phyloP scores from a whole-genome alignment of 805 yeast genomes.

The Lipomyces mesembrius region DNA sequence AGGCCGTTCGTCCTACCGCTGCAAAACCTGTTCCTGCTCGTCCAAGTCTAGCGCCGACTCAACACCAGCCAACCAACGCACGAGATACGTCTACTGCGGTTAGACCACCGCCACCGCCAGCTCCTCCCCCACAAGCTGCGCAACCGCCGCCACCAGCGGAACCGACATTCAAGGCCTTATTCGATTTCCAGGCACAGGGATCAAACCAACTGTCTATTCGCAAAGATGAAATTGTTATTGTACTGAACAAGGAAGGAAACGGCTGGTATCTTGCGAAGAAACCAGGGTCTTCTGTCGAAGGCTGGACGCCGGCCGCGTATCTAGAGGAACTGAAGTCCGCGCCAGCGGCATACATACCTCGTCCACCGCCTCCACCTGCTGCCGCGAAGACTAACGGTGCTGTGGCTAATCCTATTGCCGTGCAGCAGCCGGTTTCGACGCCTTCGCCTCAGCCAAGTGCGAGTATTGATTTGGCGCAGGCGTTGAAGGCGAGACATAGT shows the following conservation, averaged over 20 bases:
- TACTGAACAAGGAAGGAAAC: slow-evolving; percentile 73
- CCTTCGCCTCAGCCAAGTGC: slow-evolving; percentile 15
- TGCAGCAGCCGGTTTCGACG: slow-evolving; percentile 17
- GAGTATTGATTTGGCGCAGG: slow-evolving; percentile 64
- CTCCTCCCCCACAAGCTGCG: slow-evolving; percentile 76
- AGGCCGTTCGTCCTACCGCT: slow-evolving; percentile 22
- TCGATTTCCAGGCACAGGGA: slow-evolving; percentile 87
- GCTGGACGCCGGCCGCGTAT: slow-evolving; percentile 98
- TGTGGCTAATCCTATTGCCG: background rate
- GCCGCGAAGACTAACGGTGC: slow-evolving; percentile 24
- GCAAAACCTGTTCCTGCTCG: slow-evolving; percentile 27
- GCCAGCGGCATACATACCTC: slow-evolving; percentile 39
- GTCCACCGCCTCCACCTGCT: slow-evolving; percentile 41
- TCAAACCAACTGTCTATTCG: slow-evolving; percentile 79
- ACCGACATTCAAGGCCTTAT: slow-evolving; percentile 84
- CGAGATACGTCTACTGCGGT: slow-evolving; percentile 20
- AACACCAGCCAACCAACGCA: slow-evolving; percentile 12
- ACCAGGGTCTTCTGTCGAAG: slow-evolving; percentile 55
- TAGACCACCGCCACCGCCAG: slow-evolving; percentile 44
- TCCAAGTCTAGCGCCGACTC: slow-evolving; percentile 23
- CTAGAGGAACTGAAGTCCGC: slow-evolving; percentile 51
- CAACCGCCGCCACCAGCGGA: slow-evolving; percentile 68
- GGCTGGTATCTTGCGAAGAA: slow-evolving; percentile 95
- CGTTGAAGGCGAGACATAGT: slow-evolving; percentile 73
- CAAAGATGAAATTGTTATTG: slow-evolving; percentile 75